phyloP scores from a whole-genome alignment of 2,329 filamentous ascomycete species.

The Fusarium cicatricum region DNA sequence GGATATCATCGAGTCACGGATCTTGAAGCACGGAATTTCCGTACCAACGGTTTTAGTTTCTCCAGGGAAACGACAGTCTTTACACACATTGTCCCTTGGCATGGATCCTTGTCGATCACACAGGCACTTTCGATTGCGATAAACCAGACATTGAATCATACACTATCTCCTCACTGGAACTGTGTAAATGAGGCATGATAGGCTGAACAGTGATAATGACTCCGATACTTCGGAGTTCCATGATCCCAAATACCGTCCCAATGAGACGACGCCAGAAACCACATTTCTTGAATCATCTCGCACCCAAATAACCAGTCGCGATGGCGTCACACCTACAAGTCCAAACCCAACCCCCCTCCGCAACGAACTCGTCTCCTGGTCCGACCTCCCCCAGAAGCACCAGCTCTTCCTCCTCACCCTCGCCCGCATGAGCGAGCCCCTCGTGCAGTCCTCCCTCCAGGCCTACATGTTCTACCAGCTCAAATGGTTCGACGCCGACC shows the following conservation, averaged over 20 bases:
- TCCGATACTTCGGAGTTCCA: slow-evolving; percentile 14
- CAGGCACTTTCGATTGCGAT: too few relatives aligned
- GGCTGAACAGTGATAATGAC: slow-evolving; percentile 23
- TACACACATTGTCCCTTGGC: too few relatives aligned
- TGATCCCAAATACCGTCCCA: neutral
- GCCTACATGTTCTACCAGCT: slow-evolving; percentile 91
- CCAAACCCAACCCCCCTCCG: slow-evolving; percentile 1
- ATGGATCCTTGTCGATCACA: too few relatives aligned
- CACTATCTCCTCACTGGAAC: neutral
- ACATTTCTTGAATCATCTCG: neutral
- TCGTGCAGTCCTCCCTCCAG: slow-evolving; percentile 78
- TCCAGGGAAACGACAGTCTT: neutral
- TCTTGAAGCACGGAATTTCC: neutral
- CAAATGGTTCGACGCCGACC: slow-evolving; percentile 71
- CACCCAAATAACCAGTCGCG: neutral
- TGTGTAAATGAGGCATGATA: slow-evolving; percentile 36
- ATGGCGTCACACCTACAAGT: neutral
- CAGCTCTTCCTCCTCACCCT: slow-evolving; percentile 82
- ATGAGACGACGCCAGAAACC: neutral
- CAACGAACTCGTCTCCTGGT: slow-evolving; percentile 58
- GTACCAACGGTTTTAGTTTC: neutral
- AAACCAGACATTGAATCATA: neutral
- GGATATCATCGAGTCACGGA: neutral
- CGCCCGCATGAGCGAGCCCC: slow-evolving; percentile 80
- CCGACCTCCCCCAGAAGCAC: slow-evolving; percentile 75